These are phyloP conservation scores for Fusarium pseudoanthophilum DNA, from an alignment of 2,329 filamentous ascomycete genomes.

Conservation along the genomic window DNA sequence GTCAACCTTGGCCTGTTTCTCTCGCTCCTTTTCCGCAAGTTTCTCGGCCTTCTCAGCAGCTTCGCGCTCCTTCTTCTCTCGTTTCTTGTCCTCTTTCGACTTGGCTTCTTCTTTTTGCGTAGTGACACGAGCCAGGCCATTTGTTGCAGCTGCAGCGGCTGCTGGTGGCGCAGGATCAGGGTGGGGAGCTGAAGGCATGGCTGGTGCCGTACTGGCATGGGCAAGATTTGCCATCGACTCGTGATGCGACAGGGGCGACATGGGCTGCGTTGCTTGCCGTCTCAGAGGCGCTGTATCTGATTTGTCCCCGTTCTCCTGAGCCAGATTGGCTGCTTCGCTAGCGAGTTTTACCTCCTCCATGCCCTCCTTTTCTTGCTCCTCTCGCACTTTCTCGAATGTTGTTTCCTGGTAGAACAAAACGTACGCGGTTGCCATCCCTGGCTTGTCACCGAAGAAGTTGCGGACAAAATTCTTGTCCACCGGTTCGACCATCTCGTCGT, in stretches of 20 bases:
- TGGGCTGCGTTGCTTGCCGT: conserved; percentile 62
- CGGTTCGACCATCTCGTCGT: conserved; percentile 98
- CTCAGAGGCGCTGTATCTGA: conserved; percentile 58
- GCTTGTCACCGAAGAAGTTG: conserved; percentile 96
- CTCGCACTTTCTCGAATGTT: conserved; percentile 72
- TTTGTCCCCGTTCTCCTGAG: conserved; percentile 59
- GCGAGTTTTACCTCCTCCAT: conserved; percentile 69
- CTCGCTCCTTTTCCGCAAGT: conserved; percentile 55
- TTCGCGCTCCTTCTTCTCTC: conserved; percentile 75
- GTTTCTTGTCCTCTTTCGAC: conserved; percentile 70
- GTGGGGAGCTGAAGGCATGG: conserved; percentile 36
- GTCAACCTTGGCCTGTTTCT: conserved; percentile 58
- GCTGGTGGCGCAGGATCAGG: conserved; percentile 30
- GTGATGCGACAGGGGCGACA: conserved; percentile 57
- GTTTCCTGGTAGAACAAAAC: conserved; percentile 98
- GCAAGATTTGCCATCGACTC: conserved; percentile 69
- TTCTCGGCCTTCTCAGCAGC: conserved; percentile 67
- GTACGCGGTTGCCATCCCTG: conserved; percentile 92
- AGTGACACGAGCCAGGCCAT: conserved; percentile 38
- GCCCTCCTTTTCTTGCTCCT: conserved; percentile 86
- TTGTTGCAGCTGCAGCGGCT: conserved; percentile 25
- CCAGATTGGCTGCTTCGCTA: conserved; percentile 66
- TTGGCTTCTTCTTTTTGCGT: conserved; percentile 48
- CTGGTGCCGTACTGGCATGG: conserved; percentile 73
- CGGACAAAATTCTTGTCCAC: conserved; percentile 96